Evolutionary conservation across 805 yeast species (phyloP), one percentile per base, ranked within the genome.

Genomic region (Pichia pseudocactophila): DNA sequence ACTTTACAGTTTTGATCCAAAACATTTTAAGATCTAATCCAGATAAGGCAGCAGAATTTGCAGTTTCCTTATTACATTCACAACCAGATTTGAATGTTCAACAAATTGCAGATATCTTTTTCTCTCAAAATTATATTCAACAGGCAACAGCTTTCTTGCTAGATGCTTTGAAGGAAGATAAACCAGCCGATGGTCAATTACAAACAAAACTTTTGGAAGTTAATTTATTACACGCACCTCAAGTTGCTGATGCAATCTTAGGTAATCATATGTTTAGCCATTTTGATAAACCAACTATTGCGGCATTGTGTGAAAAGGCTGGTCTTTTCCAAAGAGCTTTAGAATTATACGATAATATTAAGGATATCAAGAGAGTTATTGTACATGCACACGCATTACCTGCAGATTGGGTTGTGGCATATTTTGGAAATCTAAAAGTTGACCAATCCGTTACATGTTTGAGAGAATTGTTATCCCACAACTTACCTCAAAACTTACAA

Each of bases 41-140:
- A n/a, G 99, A 92, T 57, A 86, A 87, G 64, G 98, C 97, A 22
- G 85, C 96, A 33, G 98, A 92, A 65, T 92, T 92, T 68, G 97
- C 98, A 13, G 79, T 87, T 32, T 82, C 88, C 50, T 73, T 92
- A 48, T 74, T 86, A 50, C 72, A 78, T 51, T 50, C 65, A 32
- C 70, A 74, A 36, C 82, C 84, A 36, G 77, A 74, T 37, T 68
- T 92, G 49, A 87, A 89, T 49, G 71, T 89, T 49, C 96, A 88
- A 68, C 80, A 80, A 53, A 73, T 87, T 52, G 89, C 96, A 27
- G 98, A 92, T 60, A 82, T 92, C 51, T 92, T 92, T 72, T 80
- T 92, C 62, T 82, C 95, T 33, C 97, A 92, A 63, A 89, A 90
- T 66, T 81, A 78, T 59, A 79, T 92, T 53, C 98, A 89, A 68